Conservation (phyloP, 2,329 filamentous ascomycete species). For the Colletotrichum sojae region DNA sequence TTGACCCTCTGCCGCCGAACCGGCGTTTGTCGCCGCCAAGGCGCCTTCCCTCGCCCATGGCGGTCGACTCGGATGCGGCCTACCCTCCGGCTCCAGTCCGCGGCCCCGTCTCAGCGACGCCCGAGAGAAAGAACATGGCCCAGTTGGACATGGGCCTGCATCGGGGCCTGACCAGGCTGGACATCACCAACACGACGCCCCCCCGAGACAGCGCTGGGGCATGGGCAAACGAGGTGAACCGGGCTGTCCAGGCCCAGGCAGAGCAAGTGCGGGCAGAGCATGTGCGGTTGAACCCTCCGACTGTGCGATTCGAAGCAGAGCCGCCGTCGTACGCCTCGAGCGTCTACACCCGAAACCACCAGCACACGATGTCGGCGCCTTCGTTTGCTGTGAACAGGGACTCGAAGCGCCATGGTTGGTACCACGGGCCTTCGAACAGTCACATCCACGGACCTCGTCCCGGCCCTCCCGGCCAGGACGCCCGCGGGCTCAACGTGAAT, state of each 20-base stretch:
- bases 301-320: constrained; percentile 70
- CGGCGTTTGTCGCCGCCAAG: constrained; percentile 74
- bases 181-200: constrained; percentile 70
- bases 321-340: constrained; percentile 47
- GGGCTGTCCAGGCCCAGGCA: constrained; percentile 68
- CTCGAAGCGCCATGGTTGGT: constrained; percentile 80
- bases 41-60: constrained; percentile 82
- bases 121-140: constrained; percentile 65
- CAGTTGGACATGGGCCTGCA: constrained; percentile 78
- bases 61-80: constrained; percentile 71
- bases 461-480: constrained; percentile 48
- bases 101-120: constrained; percentile 50
- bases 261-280: constrained; percentile 70
- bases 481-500: constrained; percentile 62
- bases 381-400: constrained; percentile 67
- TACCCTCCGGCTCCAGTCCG: constrained; percentile 53
- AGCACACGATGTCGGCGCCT: constrained; percentile 74
- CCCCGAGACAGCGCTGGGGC: constrained; percentile 66
- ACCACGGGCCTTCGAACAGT: constrained; percentile 67
- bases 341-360: constrained; percentile 52
- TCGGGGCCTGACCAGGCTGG: constrained; percentile 75
- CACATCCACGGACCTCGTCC: constrained; percentile 44
- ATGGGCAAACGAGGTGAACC: constrained; percentile 71
- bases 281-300: constrained; percentile 58
- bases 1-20: constrained; percentile 78